Evolutionary conservation across 805 yeast genomes (phyloP).

Genomic region (Isabelozyma heimii): DNA sequence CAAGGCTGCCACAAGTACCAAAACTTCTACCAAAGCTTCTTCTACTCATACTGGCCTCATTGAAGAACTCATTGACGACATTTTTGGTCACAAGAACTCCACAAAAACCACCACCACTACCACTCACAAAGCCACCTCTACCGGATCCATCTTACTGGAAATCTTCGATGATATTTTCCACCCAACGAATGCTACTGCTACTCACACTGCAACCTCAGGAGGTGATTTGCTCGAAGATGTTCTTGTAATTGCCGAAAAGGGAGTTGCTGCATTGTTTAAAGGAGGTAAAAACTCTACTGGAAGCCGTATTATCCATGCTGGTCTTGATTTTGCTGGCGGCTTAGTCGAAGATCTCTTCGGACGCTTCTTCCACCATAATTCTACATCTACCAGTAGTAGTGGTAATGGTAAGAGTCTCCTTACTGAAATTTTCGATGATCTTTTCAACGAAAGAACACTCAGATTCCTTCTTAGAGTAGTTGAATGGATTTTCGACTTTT

Average conservation of each 20-base stretch:
- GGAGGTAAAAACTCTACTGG: not conserved
- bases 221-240: constrained; percentile 7
- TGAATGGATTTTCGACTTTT: not conserved
- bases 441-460: constrained; percentile 1
- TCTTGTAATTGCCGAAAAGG: not conserved
- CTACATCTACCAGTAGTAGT: not conserved
- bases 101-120: not conserved
- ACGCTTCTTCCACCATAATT: not conserved
- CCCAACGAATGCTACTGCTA: constrained; percentile 3
- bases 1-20: not conserved
- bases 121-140: not conserved
- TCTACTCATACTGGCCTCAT: constrained; percentile 2
- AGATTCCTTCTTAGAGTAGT: not conserved
- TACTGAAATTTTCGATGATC: constrained; percentile 1
- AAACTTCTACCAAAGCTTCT: not conserved
- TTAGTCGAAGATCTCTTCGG: not conserved
- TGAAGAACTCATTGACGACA: constrained; percentile 3
- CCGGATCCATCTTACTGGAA: constrained; percentile 4
- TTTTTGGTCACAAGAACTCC: not conserved
- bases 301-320: not conserved
- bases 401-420: not conserved
- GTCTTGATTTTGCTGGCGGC: not conserved
- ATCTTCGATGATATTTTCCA: constrained; percentile 14
- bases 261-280: not conserved
- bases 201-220: constrained; percentile 4